Evolutionary conservation across 2,329 filamentous ascomycete species (phyloP), one percentile per base, ranked within the genome.

Genomic region (Aspergillus novoparasiticus): DNA sequence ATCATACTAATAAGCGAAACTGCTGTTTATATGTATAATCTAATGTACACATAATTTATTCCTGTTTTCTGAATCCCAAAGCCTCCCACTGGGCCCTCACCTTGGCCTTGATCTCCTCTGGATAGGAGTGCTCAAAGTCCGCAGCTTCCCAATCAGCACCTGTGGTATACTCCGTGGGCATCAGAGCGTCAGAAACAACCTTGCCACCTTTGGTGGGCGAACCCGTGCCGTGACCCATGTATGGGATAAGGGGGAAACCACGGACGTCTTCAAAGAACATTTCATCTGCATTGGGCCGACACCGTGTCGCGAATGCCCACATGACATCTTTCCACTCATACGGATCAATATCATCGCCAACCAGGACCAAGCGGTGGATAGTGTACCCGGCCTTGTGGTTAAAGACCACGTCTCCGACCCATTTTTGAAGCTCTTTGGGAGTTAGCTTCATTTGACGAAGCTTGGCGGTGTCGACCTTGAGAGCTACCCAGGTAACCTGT

Each of bases 391-490:
- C 74, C 71, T 84, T 85, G 59, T 79, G 66, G 41, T 71, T 69
- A 61, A 76, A 76, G 6, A 84, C 69, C 1, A 83, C 21, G 46
- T 83, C 76, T 0, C 82, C 83, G 12, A 85, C 68, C 26, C 68
- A 69, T 50, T 75, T 72, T 56, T 74, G 74, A 51, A 85, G 79
- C 0, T 79, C 76, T 21, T 72, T 64, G 1, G 51, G 30, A 1
- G 51, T 36, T 2, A 34, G 12, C n/a, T 36, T 34, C 51, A 54
- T 34, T 14, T 54, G 9, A 6, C 51, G 51, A 10, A 89, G 80
- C 69, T 84, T 84, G 6, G 80, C 76, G 1, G 82, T 85, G 70
- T 90, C 87, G 26, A 88, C 82, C 62, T 87, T 82, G 69, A 90
- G 67, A 0, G 75, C 82, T 0, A 77, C 76, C 83, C 83, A 85